A percentile compares a stretch with the other conserved stretches of the same genome.
Evolutionary conservation across 345 rosid genomes (phyloP).

Genomic region (Ricinus communis): DNA sequence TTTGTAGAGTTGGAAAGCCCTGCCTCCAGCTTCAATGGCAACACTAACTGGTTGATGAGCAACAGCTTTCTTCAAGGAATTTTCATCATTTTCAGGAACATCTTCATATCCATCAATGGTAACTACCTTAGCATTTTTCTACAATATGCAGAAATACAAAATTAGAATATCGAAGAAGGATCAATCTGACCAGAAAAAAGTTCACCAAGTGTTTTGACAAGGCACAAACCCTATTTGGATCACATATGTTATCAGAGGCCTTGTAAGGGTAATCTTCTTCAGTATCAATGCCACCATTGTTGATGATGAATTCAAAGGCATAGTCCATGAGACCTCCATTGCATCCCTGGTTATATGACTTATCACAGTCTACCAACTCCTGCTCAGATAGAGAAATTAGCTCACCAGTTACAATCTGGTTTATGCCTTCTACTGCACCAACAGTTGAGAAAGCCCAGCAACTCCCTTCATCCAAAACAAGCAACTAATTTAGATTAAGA

Average conservation of each 20-base stretch:
- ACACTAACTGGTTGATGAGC: slow-evolving; percentile 34
- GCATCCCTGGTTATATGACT: slow-evolving; percentile 27
- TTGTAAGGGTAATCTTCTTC: slow-evolving; percentile 30
- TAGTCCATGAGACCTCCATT: slow-evolving; percentile 39
- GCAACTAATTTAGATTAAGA: neutral
- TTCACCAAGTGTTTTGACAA: neutral
- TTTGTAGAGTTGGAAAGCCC: slow-evolving; percentile 28
- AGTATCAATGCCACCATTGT: slow-evolving; percentile 32
- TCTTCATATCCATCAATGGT: slow-evolving; percentile 34
- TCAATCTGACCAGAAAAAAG: neutral
- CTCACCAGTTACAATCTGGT: slow-evolving; percentile 37
- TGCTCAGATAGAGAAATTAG: slow-evolving; percentile 32
- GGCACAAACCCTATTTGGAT: slow-evolving; percentile 23
- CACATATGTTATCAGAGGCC: slow-evolving; percentile 23
- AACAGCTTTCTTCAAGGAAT: slow-evolving; percentile 26
- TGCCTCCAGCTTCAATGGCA: slow-evolving; percentile 39
- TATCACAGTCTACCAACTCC: slow-evolving; percentile 35
- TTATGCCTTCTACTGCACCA: slow-evolving; percentile 33
- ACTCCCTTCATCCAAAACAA: slow-evolving; percentile 22
- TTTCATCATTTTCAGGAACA: slow-evolving; percentile 31
- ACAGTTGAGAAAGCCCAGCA: slow-evolving; percentile 42
- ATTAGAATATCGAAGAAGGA: neutral
- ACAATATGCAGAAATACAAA: neutral
- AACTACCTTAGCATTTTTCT: slow-evolving; percentile 32
- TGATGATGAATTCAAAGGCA: slow-evolving; percentile 30